Percentiles rank a stretch among this genome's conserved stretches.
Evolutionary conservation across 2,329 filamentous ascomycete species (phyloP).

Genomic region (Ophiobolus disseminans): DNA sequence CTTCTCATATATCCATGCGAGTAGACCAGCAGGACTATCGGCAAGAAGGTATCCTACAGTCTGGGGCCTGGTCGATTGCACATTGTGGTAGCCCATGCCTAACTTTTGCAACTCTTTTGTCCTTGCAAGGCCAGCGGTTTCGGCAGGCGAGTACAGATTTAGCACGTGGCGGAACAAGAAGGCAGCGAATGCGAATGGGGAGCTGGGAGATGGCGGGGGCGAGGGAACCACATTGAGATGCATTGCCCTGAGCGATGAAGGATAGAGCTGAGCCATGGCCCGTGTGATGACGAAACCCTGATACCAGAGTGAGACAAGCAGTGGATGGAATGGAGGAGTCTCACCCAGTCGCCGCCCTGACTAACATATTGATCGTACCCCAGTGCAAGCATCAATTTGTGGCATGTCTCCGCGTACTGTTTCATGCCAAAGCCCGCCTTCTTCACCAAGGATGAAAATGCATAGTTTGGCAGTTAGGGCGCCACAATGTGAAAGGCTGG

Average conservation of each 20-base stretch:
- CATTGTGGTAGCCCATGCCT: slow-evolving; percentile 65
- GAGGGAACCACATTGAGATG: too few relatives aligned
- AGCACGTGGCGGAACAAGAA: too few relatives aligned
- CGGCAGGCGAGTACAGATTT: too few relatives aligned
- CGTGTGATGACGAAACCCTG: too few relatives aligned
- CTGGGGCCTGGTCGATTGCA: slow-evolving; percentile 71
- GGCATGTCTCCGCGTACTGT: slow-evolving; percentile 67
- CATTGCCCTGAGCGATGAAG: too few relatives aligned
- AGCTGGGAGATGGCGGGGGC: too few relatives aligned
- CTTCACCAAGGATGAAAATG: slow-evolving; percentile 55
- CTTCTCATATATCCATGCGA: slow-evolving; percentile 82
- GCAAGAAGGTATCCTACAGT: slow-evolving; percentile 72
- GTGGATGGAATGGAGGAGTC: too few relatives aligned
- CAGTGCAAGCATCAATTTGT: slow-evolving; percentile 71
- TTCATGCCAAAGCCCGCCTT: slow-evolving; percentile 62
- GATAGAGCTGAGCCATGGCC: too few relatives aligned
- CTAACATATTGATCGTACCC: slow-evolving; percentile 63
- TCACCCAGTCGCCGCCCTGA: slow-evolving; percentile 22
- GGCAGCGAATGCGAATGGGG: too few relatives aligned
- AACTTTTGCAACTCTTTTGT: too few relatives aligned
- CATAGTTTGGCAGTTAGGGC: slow-evolving; percentile 60
- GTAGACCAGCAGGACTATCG: slow-evolving; percentile 71
- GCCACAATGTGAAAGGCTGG: slow-evolving; percentile 61
- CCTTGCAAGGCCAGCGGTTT: too few relatives aligned
- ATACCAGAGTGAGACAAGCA: too few relatives aligned